phyloP scores from a whole-genome alignment of 2,329 filamentous ascomycete genomes.

The Calonectria montana region DNA sequence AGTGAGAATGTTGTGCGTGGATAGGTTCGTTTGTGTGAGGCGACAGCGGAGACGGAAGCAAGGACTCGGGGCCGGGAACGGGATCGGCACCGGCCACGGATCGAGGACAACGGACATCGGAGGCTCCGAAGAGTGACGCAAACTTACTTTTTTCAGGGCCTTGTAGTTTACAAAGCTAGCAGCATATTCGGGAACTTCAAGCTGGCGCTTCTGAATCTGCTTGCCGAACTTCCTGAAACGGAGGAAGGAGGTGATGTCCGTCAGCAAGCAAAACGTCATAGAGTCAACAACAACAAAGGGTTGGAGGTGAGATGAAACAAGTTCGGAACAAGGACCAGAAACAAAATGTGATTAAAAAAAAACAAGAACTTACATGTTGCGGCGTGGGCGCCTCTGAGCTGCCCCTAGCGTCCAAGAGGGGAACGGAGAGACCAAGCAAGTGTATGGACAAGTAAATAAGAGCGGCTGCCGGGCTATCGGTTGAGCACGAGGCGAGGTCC shows the following conservation, averaged over 20 bases:
- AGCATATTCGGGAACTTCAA: conserved; percentile 99
- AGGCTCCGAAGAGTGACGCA: conserved; percentile 27
- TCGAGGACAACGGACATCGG: conserved; percentile 21
- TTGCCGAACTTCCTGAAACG: conserved; percentile 96
- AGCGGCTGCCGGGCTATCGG: conserved; percentile 16
- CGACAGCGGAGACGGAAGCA: conserved; percentile 36
- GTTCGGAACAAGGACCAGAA: conserved; percentile 5
- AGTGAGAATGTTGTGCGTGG: conserved; percentile 14
- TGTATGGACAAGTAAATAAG: conserved; percentile 18
- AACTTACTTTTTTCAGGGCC: conserved; percentile 91
- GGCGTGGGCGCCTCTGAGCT: conserved; percentile 39
- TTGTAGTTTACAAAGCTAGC: conserved; percentile 99
- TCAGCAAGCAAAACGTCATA: conserved; percentile 23
- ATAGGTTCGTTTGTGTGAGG: conserved; percentile 29
- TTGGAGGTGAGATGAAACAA: conserved; percentile 12
- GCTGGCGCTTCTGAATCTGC: conserved; percentile 98
- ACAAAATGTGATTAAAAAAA: conserved; percentile 17
- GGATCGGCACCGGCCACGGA: conserved; percentile 24
- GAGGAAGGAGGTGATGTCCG: conserved; percentile 6
- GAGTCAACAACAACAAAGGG: not conserved
- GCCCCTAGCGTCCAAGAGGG: conserved; percentile 34
- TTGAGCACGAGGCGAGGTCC: conserved; percentile 22
- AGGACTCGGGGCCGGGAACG: conserved; percentile 35
- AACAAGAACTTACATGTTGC: conserved; percentile 50
- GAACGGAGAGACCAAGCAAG: conserved; percentile 31